Evolutionary conservation across 2,329 filamentous ascomycete species (phyloP), one percentile per base, ranked within the genome.

Genomic region (Didymella sp.): DNA sequence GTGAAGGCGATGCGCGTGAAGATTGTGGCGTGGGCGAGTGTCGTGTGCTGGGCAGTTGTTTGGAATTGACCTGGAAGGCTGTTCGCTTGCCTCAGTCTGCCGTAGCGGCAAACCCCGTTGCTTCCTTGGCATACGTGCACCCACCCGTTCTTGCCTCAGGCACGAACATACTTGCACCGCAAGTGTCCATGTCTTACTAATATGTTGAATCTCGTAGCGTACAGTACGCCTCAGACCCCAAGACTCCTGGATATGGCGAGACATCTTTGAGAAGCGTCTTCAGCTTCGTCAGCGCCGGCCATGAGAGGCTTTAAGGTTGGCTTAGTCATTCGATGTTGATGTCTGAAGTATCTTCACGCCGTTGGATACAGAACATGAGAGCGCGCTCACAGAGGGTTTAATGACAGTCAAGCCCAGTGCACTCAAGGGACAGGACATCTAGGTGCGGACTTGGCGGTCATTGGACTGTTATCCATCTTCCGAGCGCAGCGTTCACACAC

Each of bases 1-100:
- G 27, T 62, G 53, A 58, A 55, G 41, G 28, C 38, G 56, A 44
- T 54, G 56, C 60, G 56, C 50, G 61, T 55, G 52, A 51, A 41
- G 37, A 19, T n/a, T 25, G 38, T 41, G 35, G 51, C 38, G 45
- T 56, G 47, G 52, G 37, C 40, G 35, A 27, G 49, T 41, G 46
- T 48, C 21, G 48, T 77, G 53, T 52, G 31, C 43, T 42, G 25
- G 24, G 48, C 35, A 44, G 48, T 12, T 48, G 54, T 41, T 28
- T 49, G 43, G 35, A 42, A 43, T 44, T 57, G 54, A 40, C 27
- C 38, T 43, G 31, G 54, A 44, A 52, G 48, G 54, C 43, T 48
- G 33, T 37, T 37, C 33, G 33, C 33, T 35, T 35, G 31, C 33
- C 33, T 35, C 33, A 51, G 28, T 49, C 48, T 27, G 47, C 38